A percentile compares a stretch with the other conserved stretches of the same genome.
Evolutionary conservation across 1,284 basidiomycete species (phyloP).

Genomic region (Ganoderma leucocontextum): DNA sequence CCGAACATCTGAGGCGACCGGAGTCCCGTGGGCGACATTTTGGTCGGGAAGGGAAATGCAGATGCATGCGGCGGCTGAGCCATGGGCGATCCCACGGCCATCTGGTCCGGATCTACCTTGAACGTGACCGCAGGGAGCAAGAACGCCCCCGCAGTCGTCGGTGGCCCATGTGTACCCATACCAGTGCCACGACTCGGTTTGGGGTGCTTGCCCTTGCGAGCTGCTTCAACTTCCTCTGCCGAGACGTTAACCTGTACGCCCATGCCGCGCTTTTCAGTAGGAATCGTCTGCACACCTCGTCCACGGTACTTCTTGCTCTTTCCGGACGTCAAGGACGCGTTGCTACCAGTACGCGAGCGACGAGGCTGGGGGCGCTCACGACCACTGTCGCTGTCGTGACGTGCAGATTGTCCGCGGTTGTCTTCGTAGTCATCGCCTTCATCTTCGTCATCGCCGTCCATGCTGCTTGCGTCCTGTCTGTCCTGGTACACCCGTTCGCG

Average conservation of each 20-base stretch:
- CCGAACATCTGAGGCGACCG: conserved; percentile 44
- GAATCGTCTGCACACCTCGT: conserved; percentile 68
- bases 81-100: conserved; percentile 33
- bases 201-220: conserved; percentile 24
- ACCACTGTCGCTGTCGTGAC: conserved; percentile 37
- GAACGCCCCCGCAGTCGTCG: conserved; percentile 22
- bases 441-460: conserved; percentile 86
- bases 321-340: conserved; percentile 41
- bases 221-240: conserved; percentile 27
- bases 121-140: conserved; percentile 39
- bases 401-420: conserved; percentile 47
- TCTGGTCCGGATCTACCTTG: conserved; percentile 38
- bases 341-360: conserved; percentile 45
- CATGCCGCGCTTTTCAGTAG: conserved; percentile 56
- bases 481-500: conserved; percentile 59
- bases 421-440: conserved; percentile 69
- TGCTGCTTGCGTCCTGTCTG: conserved; percentile 69
- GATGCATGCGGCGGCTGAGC: conserved; percentile 27
- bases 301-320: conserved; percentile 61
- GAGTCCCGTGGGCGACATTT: conserved; percentile 42
- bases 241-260: conserved; percentile 58
- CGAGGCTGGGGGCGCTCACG: conserved; percentile 41
- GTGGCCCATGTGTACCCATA: conserved; percentile 27
- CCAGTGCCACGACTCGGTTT: conserved; percentile 25
- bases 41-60: conserved; percentile 41